Conservation (phyloP, 164 flowering plant species). For the Piper longum region DNA sequence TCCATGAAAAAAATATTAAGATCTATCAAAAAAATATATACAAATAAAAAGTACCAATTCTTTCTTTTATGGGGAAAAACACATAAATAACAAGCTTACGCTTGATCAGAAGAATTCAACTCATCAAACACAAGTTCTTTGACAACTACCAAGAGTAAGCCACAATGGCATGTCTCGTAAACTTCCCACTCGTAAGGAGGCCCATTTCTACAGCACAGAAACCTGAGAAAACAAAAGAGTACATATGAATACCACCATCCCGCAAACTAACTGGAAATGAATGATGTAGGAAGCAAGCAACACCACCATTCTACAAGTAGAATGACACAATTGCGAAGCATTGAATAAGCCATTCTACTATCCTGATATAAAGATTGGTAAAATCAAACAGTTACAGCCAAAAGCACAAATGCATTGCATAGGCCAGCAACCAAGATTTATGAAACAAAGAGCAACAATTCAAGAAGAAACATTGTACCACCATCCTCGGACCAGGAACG, state of each 20-base stretch:
- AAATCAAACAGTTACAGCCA: too few species aligned
- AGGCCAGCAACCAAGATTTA: not conserved
- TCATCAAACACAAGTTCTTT: too few species aligned
- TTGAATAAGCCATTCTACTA: too few species aligned
- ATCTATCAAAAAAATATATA: not conserved
- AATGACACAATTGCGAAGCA: too few species aligned
- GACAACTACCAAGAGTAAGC: too few species aligned
- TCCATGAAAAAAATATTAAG: not conserved
- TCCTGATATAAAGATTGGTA: too few species aligned
- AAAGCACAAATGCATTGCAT: not conserved
- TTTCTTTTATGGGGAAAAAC: not conserved
- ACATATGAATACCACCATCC: too few species aligned
- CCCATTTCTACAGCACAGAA: constrained; percentile 68
- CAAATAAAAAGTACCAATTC: not conserved
- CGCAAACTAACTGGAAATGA: too few species aligned
- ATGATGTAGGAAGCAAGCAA: too few species aligned
- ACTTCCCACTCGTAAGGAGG: constrained; percentile 98
- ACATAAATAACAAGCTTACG: constrained; percentile 36
- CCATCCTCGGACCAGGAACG: constrained; percentile 76
- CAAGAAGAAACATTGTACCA: not conserved
- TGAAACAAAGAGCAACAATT: not conserved
- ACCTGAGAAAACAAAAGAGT: constrained; percentile 24
- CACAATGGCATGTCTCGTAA: constrained; percentile 28
- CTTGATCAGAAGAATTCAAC: constrained; percentile 76
- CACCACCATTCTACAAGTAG: too few species aligned